Conservation (phyloP, 257 asterid genomes). For the Solanum etuberosum region DNA sequence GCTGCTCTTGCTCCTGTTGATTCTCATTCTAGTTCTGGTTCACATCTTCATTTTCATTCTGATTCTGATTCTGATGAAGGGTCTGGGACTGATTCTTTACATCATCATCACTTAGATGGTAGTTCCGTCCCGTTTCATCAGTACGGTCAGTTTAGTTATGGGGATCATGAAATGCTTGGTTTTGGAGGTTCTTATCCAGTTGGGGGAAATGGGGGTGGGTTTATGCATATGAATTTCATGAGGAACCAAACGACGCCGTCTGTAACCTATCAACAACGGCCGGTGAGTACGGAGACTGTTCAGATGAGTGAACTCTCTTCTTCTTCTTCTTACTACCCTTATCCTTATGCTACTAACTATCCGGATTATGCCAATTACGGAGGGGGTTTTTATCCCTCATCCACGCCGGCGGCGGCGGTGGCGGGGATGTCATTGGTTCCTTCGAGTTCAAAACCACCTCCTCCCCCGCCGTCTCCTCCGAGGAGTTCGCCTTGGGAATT, state of each 20-base stretch:
- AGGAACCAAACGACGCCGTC: constrained; percentile 62
- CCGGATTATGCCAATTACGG: constrained; percentile 36
- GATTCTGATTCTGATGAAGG: constrained; percentile 34
- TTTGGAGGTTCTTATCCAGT: not conserved
- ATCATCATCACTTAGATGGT: constrained; percentile 12
- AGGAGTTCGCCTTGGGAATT: constrained; percentile 80
- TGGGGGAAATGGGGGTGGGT: constrained; percentile 5
- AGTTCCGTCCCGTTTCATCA: not conserved
- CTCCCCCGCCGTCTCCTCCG: constrained; percentile 84
- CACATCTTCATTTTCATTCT: constrained; percentile 71
- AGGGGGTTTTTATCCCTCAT: constrained; percentile 16
- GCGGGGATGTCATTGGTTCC: not conserved
- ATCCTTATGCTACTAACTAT: constrained; percentile 5
- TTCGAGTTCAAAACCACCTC: constrained; percentile 42
- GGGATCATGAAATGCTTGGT: not conserved
- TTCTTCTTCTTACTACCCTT: constrained; percentile 38
- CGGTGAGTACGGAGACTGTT: constrained; percentile 49
- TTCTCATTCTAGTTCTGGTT: constrained; percentile 53
- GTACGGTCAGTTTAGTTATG: constrained; percentile 7
- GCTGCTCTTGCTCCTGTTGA: not conserved
- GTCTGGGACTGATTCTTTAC: constrained; percentile 37
- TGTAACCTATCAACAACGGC: constrained; percentile 53
- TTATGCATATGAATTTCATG: constrained; percentile 63
- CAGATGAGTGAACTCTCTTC: constrained; percentile 40
- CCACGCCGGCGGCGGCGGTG: not conserved